A percentile compares a stretch with the other conserved stretches of the same genome.
Evolutionary conservation across 1,284 basidiomycete species (phyloP).

Genomic region (Puccinia horiana): DNA sequence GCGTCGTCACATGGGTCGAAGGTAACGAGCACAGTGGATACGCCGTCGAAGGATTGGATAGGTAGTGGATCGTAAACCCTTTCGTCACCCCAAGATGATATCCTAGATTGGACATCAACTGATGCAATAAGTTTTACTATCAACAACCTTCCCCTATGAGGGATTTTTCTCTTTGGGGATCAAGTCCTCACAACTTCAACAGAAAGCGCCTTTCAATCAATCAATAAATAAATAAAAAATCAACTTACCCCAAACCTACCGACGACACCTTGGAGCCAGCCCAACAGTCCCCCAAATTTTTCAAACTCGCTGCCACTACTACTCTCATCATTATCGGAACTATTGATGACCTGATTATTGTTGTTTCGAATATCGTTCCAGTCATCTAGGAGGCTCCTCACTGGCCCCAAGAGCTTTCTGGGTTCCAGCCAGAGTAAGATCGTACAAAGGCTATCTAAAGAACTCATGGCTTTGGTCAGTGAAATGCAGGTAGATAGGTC

Average conservation of each 20-base stretch:
- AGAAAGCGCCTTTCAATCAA: not conserved
- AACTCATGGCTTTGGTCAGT: slow-evolving; percentile 26
- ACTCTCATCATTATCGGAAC: slow-evolving; percentile 20
- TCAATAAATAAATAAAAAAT: not conserved
- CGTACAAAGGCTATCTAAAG: slow-evolving; percentile 15
- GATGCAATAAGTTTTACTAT: not conserved
- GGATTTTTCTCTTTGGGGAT: too few relatives aligned
- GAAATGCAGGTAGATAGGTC: slow-evolving; percentile 29
- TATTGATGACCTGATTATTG: not conserved
- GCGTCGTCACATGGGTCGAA: slow-evolving; percentile 1
- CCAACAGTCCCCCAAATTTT: slow-evolving; percentile 32
- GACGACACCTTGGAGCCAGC: slow-evolving; percentile 43
- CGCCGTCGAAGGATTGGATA: slow-evolving; percentile 28
- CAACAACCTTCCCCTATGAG: not conserved
- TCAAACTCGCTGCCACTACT: slow-evolving; percentile 33
- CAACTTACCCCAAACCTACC: slow-evolving; percentile 32
- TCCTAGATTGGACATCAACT: slow-evolving; percentile 41
- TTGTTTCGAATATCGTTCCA: slow-evolving; percentile 27
- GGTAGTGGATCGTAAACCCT: slow-evolving; percentile 45
- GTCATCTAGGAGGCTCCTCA: slow-evolving; percentile 12
- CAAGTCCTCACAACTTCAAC: not conserved
- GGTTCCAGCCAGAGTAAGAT: slow-evolving; percentile 41
- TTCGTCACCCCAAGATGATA: slow-evolving; percentile 18
- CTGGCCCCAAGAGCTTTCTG: slow-evolving; percentile 1
- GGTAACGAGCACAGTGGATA: slow-evolving; percentile 30